Evolutionary conservation across 1,284 basidiomycete genomes (phyloP), one percentile per base, ranked within the genome.

Genomic region (Pyrrhoderma noxium): DNA sequence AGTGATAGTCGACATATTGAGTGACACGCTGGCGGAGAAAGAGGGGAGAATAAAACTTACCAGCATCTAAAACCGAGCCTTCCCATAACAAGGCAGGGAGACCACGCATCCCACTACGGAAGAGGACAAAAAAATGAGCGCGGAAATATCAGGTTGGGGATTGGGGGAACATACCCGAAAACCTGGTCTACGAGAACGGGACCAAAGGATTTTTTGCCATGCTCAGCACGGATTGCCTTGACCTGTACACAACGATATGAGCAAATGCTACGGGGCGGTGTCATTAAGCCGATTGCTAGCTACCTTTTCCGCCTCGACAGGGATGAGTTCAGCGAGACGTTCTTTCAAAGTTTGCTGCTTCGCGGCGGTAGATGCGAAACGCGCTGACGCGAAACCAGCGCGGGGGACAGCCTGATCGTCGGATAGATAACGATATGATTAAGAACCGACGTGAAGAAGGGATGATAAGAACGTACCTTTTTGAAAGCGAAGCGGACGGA

Each of bases 1-100:
- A 46, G 27, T 47, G 44, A 46, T 34, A 37, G 27, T 31, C 27
- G 27, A 31, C n/a, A 31, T 5, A 31, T 5, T 31, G 16, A 52
- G 44, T 40, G 44, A 39, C 27, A 18, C 47, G 49, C 16, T 45
- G 22, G 19, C 38, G 19, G 47, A 18, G 50, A 21, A 42, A 40
- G 21, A 35, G 34, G 27, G 19, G 49, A 35, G 52, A 47, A 21
- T 46, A 44, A 43, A n/a, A 67, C 75, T 55, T 51, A 84, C 85
- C 83, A 56, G 93, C 79, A 66, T 96, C 93, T 59, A 97, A 83
- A 56, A 97, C 93, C 56, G 93, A 97, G 56, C 87, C 93, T 62
- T 97, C 93, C 93, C 93, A 96, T 62, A 96, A 89, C 61, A 96
- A 75, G 37, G 83, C 82, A 51, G 86, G 85, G 43, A 89, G 76